These are phyloP conservation scores for Aspergillus neotritici DNA, from an alignment of 2,329 filamentous ascomycete genomes.

Conservation along the genomic window DNA sequence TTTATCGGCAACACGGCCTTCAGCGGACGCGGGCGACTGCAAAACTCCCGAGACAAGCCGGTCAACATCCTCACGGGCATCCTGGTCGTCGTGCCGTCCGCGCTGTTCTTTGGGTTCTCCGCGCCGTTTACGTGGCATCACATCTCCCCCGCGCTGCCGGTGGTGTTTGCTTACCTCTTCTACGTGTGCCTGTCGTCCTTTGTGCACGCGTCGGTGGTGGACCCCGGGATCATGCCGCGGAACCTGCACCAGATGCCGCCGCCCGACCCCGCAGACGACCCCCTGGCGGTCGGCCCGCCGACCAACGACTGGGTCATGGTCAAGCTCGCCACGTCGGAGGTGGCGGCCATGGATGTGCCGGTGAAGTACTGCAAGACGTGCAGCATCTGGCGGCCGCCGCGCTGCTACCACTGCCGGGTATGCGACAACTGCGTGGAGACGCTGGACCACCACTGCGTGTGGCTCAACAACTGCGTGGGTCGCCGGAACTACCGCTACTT, in stretches of 20 bases:
- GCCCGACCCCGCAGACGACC: constrained; percentile 68
- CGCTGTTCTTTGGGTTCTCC: constrained; percentile 79
- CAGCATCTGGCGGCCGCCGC: constrained; percentile 92
- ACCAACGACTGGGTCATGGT: constrained; percentile 94
- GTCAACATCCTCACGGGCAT: constrained; percentile 83
- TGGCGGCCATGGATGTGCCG: constrained; percentile 92
- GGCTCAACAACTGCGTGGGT: constrained; percentile 97
- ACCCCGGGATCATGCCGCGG: constrained; percentile 88
- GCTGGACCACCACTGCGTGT: constrained; percentile 96
- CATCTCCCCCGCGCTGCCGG: constrained; percentile 80
- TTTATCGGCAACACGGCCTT: constrained; percentile 93
- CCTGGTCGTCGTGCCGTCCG: constrained; percentile 69
- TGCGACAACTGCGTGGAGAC: constrained; percentile 98
- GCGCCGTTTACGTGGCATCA: constrained; percentile 72
- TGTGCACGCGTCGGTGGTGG: constrained; percentile 81
- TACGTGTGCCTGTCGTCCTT: constrained; percentile 91
- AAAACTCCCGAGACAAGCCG: constrained; percentile 81
- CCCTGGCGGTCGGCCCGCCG: constrained; percentile 71
- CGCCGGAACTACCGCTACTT: constrained; percentile 98
- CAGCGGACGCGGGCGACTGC: constrained; percentile 74
- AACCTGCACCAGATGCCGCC: constrained; percentile 88
- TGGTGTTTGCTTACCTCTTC: constrained; percentile 86
- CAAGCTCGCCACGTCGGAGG: constrained; percentile 65
- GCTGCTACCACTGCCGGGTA: constrained; percentile 90
- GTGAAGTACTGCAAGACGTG: constrained; percentile 98